A percentile compares a stretch with the other conserved stretches of the same genome.
These are phyloP conservation scores for Monilinia vaccinii-corymbosi DNA, from an alignment of 2,329 filamentous ascomycete genomes.

Conservation along the genomic window DNA sequence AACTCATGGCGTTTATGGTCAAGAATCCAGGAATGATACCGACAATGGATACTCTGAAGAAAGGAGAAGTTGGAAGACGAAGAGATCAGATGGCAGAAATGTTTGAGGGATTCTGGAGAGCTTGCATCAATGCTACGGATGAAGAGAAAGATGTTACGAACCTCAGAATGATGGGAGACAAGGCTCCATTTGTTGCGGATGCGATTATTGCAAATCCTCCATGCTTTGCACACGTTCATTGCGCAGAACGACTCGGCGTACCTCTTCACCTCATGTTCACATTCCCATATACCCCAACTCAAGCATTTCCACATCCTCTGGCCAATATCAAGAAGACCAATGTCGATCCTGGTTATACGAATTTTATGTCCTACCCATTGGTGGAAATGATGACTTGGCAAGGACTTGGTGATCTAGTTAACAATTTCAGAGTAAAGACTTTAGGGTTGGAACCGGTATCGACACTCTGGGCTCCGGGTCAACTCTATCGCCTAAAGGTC, in stretches of 20 bases:
- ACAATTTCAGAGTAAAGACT: constrained; percentile 61
- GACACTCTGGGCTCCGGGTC: constrained; percentile 67
- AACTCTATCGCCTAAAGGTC: constrained; percentile 63
- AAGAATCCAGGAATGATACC: constrained; percentile 76
- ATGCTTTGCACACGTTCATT: constrained; percentile 69
- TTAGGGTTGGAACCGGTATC: constrained; percentile 65
- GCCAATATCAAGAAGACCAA: constrained; percentile 67
- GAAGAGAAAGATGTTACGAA: constrained; percentile 54
- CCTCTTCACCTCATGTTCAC: constrained; percentile 86
- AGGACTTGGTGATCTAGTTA: constrained; percentile 72
- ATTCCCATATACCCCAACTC: constrained; percentile 69
- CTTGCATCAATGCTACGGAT: constrained; percentile 66
- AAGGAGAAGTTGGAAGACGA: constrained; percentile 61
- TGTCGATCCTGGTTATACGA: constrained; percentile 63
- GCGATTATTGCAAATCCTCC: constrained; percentile 82
- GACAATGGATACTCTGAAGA: constrained; percentile 59
- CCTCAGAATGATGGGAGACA: constrained; percentile 54
- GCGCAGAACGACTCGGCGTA: constrained; percentile 68
- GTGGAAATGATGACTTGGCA: constrained; percentile 91
- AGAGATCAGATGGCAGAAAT: constrained; percentile 68
- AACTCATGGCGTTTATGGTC: constrained; percentile 79
- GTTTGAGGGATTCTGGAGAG: constrained; percentile 75
- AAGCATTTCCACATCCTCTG: constrained; percentile 62
- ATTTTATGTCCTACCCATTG: constrained; percentile 72
- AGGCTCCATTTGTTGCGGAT: constrained; percentile 57